Evolutionary conservation across 129 eudicot genomes (phyloP).

Genomic region (Cynara cardunculus): DNA sequence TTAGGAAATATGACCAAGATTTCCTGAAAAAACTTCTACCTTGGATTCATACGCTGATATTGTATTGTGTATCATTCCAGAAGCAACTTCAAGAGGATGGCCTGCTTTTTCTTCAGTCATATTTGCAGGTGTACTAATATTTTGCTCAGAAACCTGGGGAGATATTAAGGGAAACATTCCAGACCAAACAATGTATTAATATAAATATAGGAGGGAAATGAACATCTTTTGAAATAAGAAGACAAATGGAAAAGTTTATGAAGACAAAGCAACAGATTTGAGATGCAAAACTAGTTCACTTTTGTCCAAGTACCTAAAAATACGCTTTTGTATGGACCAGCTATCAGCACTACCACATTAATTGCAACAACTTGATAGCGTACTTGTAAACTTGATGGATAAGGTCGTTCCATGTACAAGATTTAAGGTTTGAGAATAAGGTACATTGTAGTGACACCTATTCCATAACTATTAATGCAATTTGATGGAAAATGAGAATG

Average conservation of each 20-base stretch:
- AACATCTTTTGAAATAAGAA: not conserved
- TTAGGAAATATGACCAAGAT: not conserved
- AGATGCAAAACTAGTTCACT: not conserved
- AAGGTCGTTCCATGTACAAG: no score
- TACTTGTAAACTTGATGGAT: no score
- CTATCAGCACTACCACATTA: no score
- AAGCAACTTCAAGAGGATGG: conserved; percentile 79
- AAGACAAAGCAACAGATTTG: not conserved
- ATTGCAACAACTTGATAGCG: no score
- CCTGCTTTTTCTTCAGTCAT: conserved; percentile 54
- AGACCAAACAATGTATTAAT: not conserved
- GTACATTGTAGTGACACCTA: no score
- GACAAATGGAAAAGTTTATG: not conserved
- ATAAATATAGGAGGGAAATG: not conserved
- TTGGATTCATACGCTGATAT: conserved; percentile 66
- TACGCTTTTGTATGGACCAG: no score
- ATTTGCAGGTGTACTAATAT: conserved; percentile 30
- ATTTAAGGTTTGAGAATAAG: no score
- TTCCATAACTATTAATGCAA: no score
- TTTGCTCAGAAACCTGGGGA: conserved; percentile 68
- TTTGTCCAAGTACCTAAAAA: not conserved
- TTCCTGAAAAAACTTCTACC: conserved; percentile 35
- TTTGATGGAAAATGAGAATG: no score
- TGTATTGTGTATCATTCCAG: conserved; percentile 72
- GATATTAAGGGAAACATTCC: conserved; percentile 11